Evolutionary conservation across 2,329 filamentous ascomycete genomes (phyloP).

Genomic region (Daldinia eschscholtzii): DNA sequence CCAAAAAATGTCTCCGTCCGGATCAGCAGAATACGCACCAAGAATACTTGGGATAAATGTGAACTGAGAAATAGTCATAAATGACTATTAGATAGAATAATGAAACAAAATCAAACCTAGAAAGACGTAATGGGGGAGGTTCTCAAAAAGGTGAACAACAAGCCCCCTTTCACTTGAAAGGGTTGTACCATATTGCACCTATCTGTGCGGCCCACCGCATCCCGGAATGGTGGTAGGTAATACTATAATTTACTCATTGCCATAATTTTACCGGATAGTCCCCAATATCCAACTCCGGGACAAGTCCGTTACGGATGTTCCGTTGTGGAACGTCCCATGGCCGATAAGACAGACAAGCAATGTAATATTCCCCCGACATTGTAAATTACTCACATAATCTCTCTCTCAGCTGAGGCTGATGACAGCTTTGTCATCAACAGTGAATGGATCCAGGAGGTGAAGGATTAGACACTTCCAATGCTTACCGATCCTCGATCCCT

Average conservation of each 20-base stretch:
- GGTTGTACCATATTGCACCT: slow-evolving; percentile 19
- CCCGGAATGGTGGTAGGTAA: slow-evolving; percentile 20
- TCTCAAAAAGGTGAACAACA: neutral
- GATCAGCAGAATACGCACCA: slow-evolving; percentile 20
- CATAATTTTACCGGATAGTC: slow-evolving; percentile 45
- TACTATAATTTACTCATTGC: slow-evolving; percentile 21
- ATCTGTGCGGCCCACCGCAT: slow-evolving; percentile 27
- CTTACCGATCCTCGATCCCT: slow-evolving; percentile 30
- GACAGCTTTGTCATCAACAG: slow-evolving; percentile 19
- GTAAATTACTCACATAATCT: slow-evolving; percentile 37
- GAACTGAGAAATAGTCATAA: slow-evolving; percentile 18
- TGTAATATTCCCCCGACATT: slow-evolving; percentile 20
- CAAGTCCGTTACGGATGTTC: slow-evolving; percentile 29
- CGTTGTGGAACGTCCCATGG: slow-evolving; percentile 28
- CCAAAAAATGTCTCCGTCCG: slow-evolving; percentile 8
- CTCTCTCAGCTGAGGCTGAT: slow-evolving; percentile 11
- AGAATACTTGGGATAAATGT: slow-evolving; percentile 6
- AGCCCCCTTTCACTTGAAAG: slow-evolving; percentile 37
- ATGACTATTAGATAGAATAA: slow-evolving; percentile 31
- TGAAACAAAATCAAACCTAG: slow-evolving; percentile 37
- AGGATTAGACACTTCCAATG: slow-evolving; percentile 23
- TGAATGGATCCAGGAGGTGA: slow-evolving; percentile 19
- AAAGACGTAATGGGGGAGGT: neutral
- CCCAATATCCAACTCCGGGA: slow-evolving; percentile 48
- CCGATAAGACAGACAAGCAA: slow-evolving; percentile 4